Conservation (phyloP, 2,329 filamentous ascomycete genomes). For the Aspergillus eucalypticola region DNA sequence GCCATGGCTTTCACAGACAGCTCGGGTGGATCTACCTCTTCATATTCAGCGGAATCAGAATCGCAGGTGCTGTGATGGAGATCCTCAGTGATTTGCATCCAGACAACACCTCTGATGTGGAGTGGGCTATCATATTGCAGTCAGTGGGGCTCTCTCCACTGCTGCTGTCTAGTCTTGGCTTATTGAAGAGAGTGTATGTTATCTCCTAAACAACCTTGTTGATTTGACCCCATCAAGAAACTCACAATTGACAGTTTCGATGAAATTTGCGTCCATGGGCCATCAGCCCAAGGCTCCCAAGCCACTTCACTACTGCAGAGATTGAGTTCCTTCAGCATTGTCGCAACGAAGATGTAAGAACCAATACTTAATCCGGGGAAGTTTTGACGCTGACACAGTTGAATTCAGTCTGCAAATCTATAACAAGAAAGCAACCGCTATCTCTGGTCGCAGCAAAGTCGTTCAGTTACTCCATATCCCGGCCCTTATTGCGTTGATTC, state of each 20-base stretch:
- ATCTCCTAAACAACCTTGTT: too few relatives aligned
- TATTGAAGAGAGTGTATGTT: slow-evolving; percentile 4
- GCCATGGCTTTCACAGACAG: slow-evolving; percentile 5
- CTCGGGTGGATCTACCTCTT: slow-evolving; percentile 8
- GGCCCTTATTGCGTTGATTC: neutral
- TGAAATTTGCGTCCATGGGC: neutral
- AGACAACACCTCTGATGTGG: neutral
- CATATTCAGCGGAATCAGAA: neutral
- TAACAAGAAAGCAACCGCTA: neutral
- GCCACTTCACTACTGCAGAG: neutral
- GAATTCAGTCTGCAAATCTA: neutral
- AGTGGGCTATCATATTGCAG: slow-evolving; percentile 3
- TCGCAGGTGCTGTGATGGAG: neutral
- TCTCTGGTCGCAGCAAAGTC: neutral
- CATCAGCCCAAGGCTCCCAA: neutral
- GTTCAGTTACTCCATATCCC: slow-evolving; percentile 1
- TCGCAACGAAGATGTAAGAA: neutral
- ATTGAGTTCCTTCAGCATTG: neutral
- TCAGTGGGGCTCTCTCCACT: slow-evolving; percentile 1
- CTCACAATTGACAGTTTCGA: neutral
- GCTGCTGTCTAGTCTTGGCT: neutral
- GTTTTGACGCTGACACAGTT: too few relatives aligned
- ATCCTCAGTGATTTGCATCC: slow-evolving; percentile 3
- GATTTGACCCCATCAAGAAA: too few relatives aligned
- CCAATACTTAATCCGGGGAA: neutral